Evolutionary conservation across 2,329 filamentous ascomycete species (phyloP), one percentile per base, ranked within the genome.

Genomic region (Aspergillus amoenus): DNA sequence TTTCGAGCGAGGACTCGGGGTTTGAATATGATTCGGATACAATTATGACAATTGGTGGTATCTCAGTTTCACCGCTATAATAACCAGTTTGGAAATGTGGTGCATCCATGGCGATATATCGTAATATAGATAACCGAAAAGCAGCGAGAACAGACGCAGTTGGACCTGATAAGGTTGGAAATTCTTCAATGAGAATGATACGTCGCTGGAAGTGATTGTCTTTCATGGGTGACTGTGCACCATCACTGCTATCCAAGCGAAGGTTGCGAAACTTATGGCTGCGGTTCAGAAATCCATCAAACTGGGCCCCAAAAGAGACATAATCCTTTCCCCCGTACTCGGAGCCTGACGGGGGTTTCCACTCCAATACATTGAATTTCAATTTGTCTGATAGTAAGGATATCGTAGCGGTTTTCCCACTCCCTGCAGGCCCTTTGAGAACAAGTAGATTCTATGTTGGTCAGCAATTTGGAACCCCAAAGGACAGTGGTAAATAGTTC

Each of bases 341-440:
- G 1, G 83, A 83, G 1, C 82, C 84, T 1, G 84, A 81, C 1
- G 93, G 92, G 70, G 96, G 97, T 69, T 86, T 89, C 94, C 94
- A 99, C 73, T 97, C 92, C 32, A 94, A 78, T 30, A 97, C 77
- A 61, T 93, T 85, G 58, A 89, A 87, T 2, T 82, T 84, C 78
- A 97, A 79, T n/a, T 89, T 85, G 61, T 85, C 85, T 4, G 93
- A 88, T 37, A 99, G 81, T 21, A 96, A 78, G 11, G 84, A 84
- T 52, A 97, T 70, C 0, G 93, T 96, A 0, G 91, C 92, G 0
- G 94, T 97, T 76, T 99, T 99, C 30, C 91, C 94, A 34, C 90
- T 90, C 18, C 94, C 94, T 42, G 94, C 93, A 34, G 92, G 87
- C 11, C 94, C 94, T 73, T 95, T 96, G 43, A 99, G 79, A 27